Percentiles rank a stretch among this genome's conserved stretches.
Evolutionary conservation across 2,329 filamentous ascomycete species (phyloP).

Genomic region (Aspergillus latus): DNA sequence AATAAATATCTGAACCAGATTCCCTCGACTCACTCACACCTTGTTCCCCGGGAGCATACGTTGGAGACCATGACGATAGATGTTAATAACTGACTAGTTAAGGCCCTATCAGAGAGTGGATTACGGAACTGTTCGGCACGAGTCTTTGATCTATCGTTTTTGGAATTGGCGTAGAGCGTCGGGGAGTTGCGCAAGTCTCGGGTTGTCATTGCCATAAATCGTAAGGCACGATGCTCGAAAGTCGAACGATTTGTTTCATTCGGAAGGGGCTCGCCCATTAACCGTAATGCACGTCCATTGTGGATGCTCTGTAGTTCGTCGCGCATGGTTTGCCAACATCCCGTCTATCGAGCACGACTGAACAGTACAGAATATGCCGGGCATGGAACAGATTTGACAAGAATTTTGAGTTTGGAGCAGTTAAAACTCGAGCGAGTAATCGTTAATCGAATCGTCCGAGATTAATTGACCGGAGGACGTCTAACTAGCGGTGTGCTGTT

Average conservation of each 20-base stretch:
- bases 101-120: background rate
- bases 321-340: too few species aligned
- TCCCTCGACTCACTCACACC: background rate
- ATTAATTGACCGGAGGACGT: background rate
- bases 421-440: background rate
- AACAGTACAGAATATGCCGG: background rate
- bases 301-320: too few species aligned
- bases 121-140: background rate
- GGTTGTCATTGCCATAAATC: background rate
- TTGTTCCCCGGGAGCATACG: background rate
- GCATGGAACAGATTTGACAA: background rate
- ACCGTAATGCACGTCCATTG: background rate
- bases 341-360: background rate
- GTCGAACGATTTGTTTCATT: conserved; percentile 4
- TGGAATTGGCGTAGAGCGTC: background rate
- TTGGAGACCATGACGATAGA: background rate
- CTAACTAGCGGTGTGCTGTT: conserved; percentile 9
- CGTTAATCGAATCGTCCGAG: background rate
- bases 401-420: background rate
- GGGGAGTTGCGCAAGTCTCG: background rate
- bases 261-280: background rate
- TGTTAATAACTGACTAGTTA: background rate
- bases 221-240: background rate
- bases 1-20: background rate
- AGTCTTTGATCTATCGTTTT: background rate